Base-by-base conservation (phyloP, 1,139 yeast genomes). In the Geotrichum klebahnii region DNA sequence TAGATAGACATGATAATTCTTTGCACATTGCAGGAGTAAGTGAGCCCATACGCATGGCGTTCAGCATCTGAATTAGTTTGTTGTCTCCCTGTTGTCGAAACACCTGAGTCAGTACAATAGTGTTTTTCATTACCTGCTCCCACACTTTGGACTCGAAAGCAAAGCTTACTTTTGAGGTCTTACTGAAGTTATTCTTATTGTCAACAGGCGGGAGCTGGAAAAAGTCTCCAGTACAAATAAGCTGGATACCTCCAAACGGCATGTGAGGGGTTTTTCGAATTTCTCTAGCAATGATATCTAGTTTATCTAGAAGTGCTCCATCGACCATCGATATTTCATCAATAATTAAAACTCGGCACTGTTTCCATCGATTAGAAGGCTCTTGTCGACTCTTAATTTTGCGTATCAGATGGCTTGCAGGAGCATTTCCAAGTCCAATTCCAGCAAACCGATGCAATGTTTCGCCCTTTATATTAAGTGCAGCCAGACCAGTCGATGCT, bases 401-500 rank as follows among this genome's bases (percentile, higher is more conserved):
- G 19, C 67, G 67, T 1, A 76, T 71, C 45, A 84, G 62, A 8
- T 66, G 67, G 0, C 65, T 67, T 0, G 74, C 77, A 2, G 73
- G 57, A 3, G 75, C 83, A 2, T 68, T 68, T 4, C 90, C 96
- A 17, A 86, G 65, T 0, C 96, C 96, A 48, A 88, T 75, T 1
- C 92, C 88, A 1, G 90, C 75, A 70, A 82, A 86, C 56, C 84
- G 74, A 63, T 87, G 92, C 33, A 89, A 69, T 0, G 97, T 89
- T 33, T 75, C 77, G 16, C 97, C 97, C 1, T 89, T 92, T 59
- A 89, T 82, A 60, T 84, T 87, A 39, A 86, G 79, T 0, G 96
- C 96, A 0, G 97, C 97, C 58, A 89, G 69, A 0, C 97, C 97
- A 0, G 96, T 88, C 0, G 96, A 85, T 0, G 97, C 97, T 1